These are phyloP conservation scores for Cyberlindnera veronae DNA, from an alignment of 805 yeast species.

Conservation along the genomic window DNA sequence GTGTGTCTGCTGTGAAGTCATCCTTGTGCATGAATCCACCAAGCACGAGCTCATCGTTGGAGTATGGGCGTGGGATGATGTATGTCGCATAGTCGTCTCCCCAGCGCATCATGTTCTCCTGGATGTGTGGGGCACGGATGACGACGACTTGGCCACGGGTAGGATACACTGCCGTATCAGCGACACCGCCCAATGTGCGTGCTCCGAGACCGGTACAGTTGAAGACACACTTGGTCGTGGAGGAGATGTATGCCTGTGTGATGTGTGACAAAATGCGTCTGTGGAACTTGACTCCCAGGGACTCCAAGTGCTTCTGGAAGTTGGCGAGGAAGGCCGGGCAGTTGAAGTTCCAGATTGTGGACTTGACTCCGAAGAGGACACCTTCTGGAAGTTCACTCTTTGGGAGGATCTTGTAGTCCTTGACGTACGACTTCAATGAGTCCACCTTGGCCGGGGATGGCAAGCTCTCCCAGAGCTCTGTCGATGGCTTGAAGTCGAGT, in stretches of 20 bases:
- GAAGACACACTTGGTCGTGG: conserved; percentile 43
- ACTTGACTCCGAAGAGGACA: conserved; percentile 49
- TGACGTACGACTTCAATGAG: conserved; percentile 46
- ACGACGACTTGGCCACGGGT: conserved; percentile 80
- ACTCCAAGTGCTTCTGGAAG: conserved; percentile 41
- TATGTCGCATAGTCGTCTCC: conserved; percentile 62
- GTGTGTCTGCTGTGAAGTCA: conserved; percentile 61
- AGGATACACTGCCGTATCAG: conserved; percentile 60
- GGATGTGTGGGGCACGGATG: conserved; percentile 64
- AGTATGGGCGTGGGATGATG: conserved; percentile 66
- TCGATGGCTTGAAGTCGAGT: conserved; percentile 49
- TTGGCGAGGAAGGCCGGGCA: conserved; percentile 58
- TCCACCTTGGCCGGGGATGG: conserved; percentile 46
- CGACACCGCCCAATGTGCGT: conserved; percentile 56
- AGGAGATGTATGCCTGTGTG: conserved; percentile 44
- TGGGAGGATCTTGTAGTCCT: conserved; percentile 39
- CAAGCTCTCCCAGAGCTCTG: conserved; percentile 52
- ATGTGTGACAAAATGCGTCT: conserved; percentile 49
- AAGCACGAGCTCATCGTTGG: conserved; percentile 62
- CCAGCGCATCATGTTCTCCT: conserved; percentile 57
- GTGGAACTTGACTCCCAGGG: conserved; percentile 48
- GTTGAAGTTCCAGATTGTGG: conserved; percentile 66
- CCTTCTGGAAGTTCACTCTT: conserved; percentile 45
- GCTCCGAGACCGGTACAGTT: conserved; percentile 82
- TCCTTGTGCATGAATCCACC: conserved; percentile 73